Evolutionary conservation across 129 eudicot species (phyloP), one percentile per base, ranked within the genome.

Genomic region (Chrysanthemum makinoi): DNA sequence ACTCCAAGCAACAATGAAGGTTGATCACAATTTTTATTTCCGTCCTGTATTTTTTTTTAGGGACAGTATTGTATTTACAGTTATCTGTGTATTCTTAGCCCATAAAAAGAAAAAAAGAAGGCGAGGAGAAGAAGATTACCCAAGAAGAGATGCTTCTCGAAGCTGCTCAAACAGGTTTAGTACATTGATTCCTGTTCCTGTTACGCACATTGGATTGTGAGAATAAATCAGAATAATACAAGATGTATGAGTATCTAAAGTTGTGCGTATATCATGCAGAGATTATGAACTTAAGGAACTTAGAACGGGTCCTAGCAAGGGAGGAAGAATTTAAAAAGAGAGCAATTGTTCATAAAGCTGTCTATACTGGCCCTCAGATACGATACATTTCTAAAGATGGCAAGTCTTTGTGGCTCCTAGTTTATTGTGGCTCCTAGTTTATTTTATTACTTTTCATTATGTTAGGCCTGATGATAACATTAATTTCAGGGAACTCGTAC

Each of bases 131-230:
- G 90, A 81, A 86, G 78, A 94, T 89, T 92, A 89, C 90, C 19
- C 98, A 94, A 83, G 98, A 94, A 86, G 98, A 94, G 81, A 89
- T 94, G 98, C 95, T 94, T 75, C 88, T 94, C 47, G 98, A 94
- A 87, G 98, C 98, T 80, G 98, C 98, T 82, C 98, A 94, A 75
- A 94, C 98, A 82, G 97, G 97, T 91, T 76, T 46, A 33, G 30
- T 30, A 33, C 49, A 51, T 82, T 44, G 30, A 26, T 12, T 54
- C 6, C 44, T 35, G 44, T 0, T 35, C 44, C 44, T 35, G 44
- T 35, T 72, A 22, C 51, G 16, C 9, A 18, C 4, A 11, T 65
- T 43, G 5, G 17, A 10, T 55, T 53, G 22, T 54, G 8, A 64
- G 19, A 65, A 17, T 63, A 52, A 46, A 39, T 62, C 72, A 62